phyloP scores from a whole-genome alignment of 2,329 filamentous ascomycete species.

The Colletotrichum sojae region DNA sequence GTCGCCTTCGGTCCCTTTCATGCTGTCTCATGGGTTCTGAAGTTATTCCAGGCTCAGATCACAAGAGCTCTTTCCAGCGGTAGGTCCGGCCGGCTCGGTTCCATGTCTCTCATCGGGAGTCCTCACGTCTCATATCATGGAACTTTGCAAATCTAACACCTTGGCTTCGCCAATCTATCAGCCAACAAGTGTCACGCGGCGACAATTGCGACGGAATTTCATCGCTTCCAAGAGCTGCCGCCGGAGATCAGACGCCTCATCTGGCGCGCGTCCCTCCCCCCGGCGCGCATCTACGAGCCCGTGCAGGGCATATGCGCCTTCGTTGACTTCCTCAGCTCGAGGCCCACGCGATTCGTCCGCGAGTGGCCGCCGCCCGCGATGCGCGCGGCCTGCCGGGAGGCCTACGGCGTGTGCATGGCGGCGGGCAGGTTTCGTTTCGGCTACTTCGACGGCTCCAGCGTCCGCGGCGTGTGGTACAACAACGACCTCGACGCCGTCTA shows the following conservation, averaged over 20 bases:
- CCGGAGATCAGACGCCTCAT: background rate
- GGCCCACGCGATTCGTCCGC: background rate
- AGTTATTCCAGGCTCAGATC: too few relatives aligned
- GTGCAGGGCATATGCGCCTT: background rate
- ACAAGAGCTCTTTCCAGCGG: too few relatives aligned
- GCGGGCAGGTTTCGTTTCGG: conserved; percentile 1
- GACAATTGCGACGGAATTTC: background rate
- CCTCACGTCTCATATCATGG: too few relatives aligned
- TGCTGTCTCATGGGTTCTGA: too few relatives aligned
- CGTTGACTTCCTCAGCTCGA: too few relatives aligned
- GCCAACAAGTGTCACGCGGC: background rate
- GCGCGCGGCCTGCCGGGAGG: conserved; percentile 13
- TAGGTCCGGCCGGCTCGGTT: too few relatives aligned
- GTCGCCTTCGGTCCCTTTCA: too few relatives aligned
- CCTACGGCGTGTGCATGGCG: background rate
- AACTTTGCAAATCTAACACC: too few relatives aligned
- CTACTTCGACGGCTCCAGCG: background rate
- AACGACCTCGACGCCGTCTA: background rate
- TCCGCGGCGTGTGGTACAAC: conserved; percentile 18
- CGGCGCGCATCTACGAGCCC: background rate
- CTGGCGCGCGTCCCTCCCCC: background rate
- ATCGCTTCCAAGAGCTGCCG: background rate
- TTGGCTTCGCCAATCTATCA: background rate
- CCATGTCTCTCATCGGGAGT: too few relatives aligned
- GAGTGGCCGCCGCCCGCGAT: background rate